Evolutionary conservation across 1,284 basidiomycete genomes (phyloP).

Genomic region (Omphalotus olearius): DNA sequence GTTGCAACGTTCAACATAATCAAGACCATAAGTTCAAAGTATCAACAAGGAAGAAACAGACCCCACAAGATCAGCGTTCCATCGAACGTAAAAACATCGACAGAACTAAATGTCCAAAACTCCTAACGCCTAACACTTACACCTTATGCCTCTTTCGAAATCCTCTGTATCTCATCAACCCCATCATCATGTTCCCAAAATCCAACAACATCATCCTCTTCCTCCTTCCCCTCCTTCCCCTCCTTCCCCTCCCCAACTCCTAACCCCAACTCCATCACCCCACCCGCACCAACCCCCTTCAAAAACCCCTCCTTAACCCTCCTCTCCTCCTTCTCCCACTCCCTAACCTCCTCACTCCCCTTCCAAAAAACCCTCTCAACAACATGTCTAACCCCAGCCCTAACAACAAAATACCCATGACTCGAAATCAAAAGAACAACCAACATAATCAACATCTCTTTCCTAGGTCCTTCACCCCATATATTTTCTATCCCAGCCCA

Average conservation of each 20-base stretch:
- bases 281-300: conserved; percentile 23
- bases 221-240: conserved; percentile 4
- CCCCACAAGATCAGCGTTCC: too few relatives aligned
- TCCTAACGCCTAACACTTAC: too few relatives aligned
- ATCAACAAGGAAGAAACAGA: too few relatives aligned
- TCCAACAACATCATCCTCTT: conserved; percentile 22
- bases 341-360: conserved; percentile 60
- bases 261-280: conserved; percentile 10
- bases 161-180: conserved; percentile 56
- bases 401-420: conserved; percentile 75
- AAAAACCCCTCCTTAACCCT: conserved; percentile 65
- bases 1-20: too few relatives aligned
- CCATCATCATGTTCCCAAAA: conserved; percentile 72
- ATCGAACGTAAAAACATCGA: too few relatives aligned
- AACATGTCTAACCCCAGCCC: conserved; percentile 60
- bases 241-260: neutral
- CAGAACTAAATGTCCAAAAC: too few relatives aligned
- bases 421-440: conserved; percentile 75
- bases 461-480: too few relatives aligned
- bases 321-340: conserved; percentile 51
- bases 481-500: neutral
- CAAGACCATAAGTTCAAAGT: too few relatives aligned
- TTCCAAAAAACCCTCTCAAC: conserved; percentile 76
- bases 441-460: conserved; percentile 56
- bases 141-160: conserved; percentile 51